phyloP scores from a whole-genome alignment of 371 early-diverging fungal species.

The Circinella minor region DNA sequence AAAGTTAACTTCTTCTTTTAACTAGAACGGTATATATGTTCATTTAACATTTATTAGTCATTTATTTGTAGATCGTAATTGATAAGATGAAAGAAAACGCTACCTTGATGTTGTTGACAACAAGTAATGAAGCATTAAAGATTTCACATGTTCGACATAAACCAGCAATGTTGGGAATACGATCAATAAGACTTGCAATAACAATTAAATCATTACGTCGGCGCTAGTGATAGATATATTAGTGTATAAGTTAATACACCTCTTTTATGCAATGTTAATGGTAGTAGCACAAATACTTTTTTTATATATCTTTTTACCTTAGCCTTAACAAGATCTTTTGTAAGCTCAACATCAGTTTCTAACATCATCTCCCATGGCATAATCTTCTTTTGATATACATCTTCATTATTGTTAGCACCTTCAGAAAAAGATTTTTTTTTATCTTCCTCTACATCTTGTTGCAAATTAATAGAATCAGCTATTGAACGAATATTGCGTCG shows the following conservation, averaged over 20 bases:
- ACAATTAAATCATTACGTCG: constrained; percentile 63
- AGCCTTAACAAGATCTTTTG: constrained; percentile 38
- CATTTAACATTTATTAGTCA: not conserved
- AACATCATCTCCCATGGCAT: constrained; percentile 71
- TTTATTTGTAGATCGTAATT: not conserved
- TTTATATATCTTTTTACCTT: constrained; percentile 21
- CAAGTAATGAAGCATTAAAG: constrained; percentile 62
- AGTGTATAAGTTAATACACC: no score
- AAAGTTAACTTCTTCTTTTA: constrained; percentile 60
- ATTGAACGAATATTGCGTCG: constrained; percentile 30
- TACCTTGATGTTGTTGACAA: constrained; percentile 50
- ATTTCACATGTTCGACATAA: constrained; percentile 70
- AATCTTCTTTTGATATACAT: constrained; percentile 65
- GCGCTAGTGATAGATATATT: constrained; percentile 25
- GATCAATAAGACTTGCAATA: constrained; percentile 61
- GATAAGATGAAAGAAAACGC: no score
- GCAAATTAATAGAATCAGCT: constrained; percentile 39
- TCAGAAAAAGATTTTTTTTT: not conserved
- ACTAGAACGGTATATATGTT: constrained; percentile 20
- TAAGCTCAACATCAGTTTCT: constrained; percentile 51
- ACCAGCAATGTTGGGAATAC: constrained; percentile 71
- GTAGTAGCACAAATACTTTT: not conserved
- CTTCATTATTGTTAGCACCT: constrained; percentile 12
- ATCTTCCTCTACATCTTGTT: constrained; percentile 18
- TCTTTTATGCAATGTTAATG: no score